These are phyloP conservation scores for Fusarium sp. DNA, from an alignment of 2,329 filamentous ascomycete genomes.

Conservation along the genomic window DNA sequence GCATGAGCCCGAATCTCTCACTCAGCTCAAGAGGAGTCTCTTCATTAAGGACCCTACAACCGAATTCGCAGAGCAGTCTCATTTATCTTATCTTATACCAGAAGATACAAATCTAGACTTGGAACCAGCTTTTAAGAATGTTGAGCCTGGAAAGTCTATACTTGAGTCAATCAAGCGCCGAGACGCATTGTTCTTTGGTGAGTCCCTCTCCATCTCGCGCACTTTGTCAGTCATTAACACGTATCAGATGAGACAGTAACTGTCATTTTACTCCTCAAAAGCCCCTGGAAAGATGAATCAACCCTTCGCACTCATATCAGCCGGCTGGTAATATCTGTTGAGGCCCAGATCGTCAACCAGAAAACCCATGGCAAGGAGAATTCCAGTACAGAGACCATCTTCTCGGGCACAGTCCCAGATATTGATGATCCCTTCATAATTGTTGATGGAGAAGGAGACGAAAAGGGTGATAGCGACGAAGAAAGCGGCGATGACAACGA, in stretches of 20 bases:
- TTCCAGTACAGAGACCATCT: conserved; percentile 68
- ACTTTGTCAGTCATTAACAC: conserved; percentile 36
- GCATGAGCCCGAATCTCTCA: conserved; percentile 38
- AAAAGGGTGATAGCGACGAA: conserved; percentile 49
- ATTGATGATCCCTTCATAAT: conserved; percentile 63
- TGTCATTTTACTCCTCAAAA: conserved; percentile 75
- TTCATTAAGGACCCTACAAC: conserved; percentile 43
- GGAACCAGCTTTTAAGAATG: conserved; percentile 61
- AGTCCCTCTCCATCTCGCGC: conserved; percentile 53
- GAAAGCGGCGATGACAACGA: conserved; percentile 36
- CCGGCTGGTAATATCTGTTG: conserved; percentile 73
- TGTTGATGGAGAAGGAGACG: conserved; percentile 54
- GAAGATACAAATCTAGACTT: conserved; percentile 65
- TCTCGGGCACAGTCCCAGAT: conserved; percentile 63
- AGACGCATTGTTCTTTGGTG: conserved; percentile 78
- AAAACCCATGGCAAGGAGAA: conserved; percentile 60
- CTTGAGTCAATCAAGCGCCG: conserved; percentile 71
- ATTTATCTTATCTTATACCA: conserved; percentile 71
- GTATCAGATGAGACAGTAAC: conserved; percentile 76
- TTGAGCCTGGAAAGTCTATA: conserved; percentile 57
- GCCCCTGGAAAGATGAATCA: conserved; percentile 68
- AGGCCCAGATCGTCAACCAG: conserved; percentile 73
- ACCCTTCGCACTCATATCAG: conserved; percentile 68
- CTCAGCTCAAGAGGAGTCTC: conserved; percentile 37
- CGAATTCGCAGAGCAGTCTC: conserved; percentile 66